Evolutionary conservation across 176 grass and related monocot genomes (phyloP).

Genomic region (Bolboschoenus planiculmis): DNA sequence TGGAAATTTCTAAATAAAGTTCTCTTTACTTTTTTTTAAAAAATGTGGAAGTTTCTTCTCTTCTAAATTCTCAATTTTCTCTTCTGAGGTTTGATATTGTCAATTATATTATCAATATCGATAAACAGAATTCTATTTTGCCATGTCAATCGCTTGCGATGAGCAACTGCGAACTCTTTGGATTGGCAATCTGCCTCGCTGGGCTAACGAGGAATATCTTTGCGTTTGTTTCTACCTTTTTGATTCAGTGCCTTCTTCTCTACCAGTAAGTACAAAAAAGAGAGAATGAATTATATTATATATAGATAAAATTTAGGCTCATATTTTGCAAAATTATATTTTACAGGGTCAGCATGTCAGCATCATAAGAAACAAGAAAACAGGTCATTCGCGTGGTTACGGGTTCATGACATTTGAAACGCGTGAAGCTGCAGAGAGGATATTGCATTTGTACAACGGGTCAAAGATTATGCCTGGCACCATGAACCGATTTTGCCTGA

Average conservation of each 20-base stretch:
- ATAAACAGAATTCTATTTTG: neutral
- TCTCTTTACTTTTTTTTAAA: too few species aligned
- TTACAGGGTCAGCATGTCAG: neutral
- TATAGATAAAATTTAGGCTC: neutral
- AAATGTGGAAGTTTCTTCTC: neutral
- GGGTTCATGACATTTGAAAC: neutral
- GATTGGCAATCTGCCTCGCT: neutral
- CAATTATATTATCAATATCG: neutral
- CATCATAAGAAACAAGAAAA: neutral
- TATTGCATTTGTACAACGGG: neutral
- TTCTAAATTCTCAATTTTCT: neutral
- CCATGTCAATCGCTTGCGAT: neutral
- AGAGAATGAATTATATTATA: too few species aligned
- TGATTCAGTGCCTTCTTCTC: neutral
- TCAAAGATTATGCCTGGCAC: neutral
- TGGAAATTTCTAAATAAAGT: too few species aligned
- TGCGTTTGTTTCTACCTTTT: neutral
- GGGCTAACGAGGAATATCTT: neutral
- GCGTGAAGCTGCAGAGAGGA: neutral
- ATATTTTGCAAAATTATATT: neutral
- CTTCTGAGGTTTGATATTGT: neutral
- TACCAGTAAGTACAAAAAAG: neutral
- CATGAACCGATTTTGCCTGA: neutral
- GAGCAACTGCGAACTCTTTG: neutral
- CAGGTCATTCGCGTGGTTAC: neutral